Percentiles rank a stretch among this genome's conserved stretches.
These are phyloP conservation scores for Penicillium nucicola DNA, from an alignment of 495 filamentous ascomycete species.

Conservation along the genomic window DNA sequence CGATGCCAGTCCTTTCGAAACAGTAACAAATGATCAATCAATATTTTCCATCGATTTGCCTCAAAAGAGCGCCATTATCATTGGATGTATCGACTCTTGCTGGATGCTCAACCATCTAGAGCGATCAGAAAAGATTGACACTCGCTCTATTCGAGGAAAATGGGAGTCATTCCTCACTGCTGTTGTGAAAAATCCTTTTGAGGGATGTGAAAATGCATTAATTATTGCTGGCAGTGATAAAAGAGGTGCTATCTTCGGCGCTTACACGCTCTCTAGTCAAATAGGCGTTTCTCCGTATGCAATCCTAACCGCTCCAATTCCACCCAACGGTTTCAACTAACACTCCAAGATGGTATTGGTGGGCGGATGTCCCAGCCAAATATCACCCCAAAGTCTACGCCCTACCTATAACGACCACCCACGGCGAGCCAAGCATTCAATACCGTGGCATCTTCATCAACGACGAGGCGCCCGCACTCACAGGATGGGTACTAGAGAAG, in stretches of 20 bases:
- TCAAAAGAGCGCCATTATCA: constrained; percentile 55
- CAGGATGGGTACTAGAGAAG: constrained; percentile 63
- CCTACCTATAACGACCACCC: constrained; percentile 47
- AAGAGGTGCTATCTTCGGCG: constrained; percentile 67
- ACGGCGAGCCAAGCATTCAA: constrained; percentile 63
- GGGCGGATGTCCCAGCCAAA: constrained; percentile 62
- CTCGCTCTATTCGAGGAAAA: constrained; percentile 51
- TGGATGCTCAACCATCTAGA: constrained; percentile 56
- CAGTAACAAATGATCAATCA: constrained; percentile 23
- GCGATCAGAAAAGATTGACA: constrained; percentile 51
- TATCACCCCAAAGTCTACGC: constrained; percentile 55
- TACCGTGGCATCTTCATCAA: constrained; percentile 80
- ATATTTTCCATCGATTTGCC: no score
- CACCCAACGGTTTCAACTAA: background rate
- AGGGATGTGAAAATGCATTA: constrained; percentile 55
- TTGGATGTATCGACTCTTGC: constrained; percentile 65
- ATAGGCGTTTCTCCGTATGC: constrained; percentile 65
- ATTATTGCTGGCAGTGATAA: constrained; percentile 68
- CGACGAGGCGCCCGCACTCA: constrained; percentile 70
- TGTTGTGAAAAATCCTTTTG: constrained; percentile 56
- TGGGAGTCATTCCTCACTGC: constrained; percentile 69
- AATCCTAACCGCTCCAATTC: background rate
- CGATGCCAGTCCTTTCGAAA: constrained; percentile 38
- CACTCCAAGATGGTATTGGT: constrained; percentile 61
- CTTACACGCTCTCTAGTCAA: constrained; percentile 73